Conservation (phyloP, 176 grass and related monocot genomes). For the Poa annua region DNA sequence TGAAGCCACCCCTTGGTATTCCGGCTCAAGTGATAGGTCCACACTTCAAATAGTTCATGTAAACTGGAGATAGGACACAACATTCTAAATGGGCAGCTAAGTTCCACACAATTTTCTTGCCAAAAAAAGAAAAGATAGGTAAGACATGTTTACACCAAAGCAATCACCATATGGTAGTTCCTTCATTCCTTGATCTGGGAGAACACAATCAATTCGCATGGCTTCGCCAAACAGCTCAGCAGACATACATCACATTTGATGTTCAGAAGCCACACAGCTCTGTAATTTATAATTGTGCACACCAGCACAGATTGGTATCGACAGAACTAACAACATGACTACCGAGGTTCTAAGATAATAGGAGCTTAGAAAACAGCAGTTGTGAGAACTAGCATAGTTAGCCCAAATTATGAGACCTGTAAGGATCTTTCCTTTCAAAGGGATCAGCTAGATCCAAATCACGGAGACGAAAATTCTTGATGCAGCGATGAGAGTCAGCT, state of each 20-base stretch:
- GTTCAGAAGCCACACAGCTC: background rate
- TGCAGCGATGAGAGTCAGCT: background rate
- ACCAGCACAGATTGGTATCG: background rate
- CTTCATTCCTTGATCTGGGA: background rate
- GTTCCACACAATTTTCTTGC: background rate
- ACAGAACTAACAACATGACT: background rate
- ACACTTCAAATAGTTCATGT: background rate
- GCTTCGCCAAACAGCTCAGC: background rate
- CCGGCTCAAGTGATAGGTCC: background rate
- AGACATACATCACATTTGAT: background rate
- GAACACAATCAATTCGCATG: background rate
- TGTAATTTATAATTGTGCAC: background rate
- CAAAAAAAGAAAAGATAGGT: background rate
- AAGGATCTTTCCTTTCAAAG: background rate
- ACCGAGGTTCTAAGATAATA: background rate
- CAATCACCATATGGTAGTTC: background rate
- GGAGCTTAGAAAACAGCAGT: too few relatives aligned
- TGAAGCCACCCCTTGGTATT: background rate
- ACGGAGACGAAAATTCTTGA: background rate
- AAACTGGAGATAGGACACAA: background rate
- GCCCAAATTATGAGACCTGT: background rate
- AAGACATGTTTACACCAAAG: background rate
- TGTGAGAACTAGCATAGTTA: background rate
- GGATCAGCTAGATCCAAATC: background rate
- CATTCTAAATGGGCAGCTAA: background rate